Evolutionary conservation across 2,329 filamentous ascomycete genomes (phyloP).

Genomic region (Lachnellula occidentalis): DNA sequence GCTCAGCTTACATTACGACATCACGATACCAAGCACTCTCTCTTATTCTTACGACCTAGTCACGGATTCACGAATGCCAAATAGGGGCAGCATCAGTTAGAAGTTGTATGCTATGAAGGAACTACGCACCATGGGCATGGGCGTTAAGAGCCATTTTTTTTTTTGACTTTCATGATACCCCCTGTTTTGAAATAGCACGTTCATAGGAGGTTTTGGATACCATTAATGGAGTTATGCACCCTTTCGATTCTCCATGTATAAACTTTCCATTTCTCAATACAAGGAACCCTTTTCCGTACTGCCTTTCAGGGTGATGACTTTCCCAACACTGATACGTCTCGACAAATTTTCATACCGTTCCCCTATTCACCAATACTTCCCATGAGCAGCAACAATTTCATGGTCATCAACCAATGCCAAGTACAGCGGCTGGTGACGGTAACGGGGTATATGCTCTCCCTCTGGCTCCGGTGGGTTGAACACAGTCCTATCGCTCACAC

Average conservation of each 20-base stretch:
- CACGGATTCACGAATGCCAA: background rate
- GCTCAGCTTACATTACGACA: background rate
- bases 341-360: background rate
- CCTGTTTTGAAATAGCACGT: conserved; percentile 8
- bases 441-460: background rate
- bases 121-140: background rate
- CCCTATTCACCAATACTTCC: background rate
- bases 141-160: background rate
- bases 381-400: background rate
- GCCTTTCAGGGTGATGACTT: background rate
- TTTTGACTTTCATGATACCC: conserved; percentile 5
- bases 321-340: too few species aligned
- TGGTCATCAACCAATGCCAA: background rate
- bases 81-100: background rate
- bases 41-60: background rate
- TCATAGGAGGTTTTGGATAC: background rate
- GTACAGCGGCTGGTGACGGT: background rate
- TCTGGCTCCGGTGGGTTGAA: background rate
- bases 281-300: background rate
- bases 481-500: background rate
- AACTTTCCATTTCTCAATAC: background rate
- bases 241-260: background rate
- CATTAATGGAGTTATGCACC: background rate
- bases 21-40: background rate
- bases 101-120: background rate